Evolutionary conservation across 331 rosid species (phyloP).

Genomic region (Dryas integrifolia): DNA sequence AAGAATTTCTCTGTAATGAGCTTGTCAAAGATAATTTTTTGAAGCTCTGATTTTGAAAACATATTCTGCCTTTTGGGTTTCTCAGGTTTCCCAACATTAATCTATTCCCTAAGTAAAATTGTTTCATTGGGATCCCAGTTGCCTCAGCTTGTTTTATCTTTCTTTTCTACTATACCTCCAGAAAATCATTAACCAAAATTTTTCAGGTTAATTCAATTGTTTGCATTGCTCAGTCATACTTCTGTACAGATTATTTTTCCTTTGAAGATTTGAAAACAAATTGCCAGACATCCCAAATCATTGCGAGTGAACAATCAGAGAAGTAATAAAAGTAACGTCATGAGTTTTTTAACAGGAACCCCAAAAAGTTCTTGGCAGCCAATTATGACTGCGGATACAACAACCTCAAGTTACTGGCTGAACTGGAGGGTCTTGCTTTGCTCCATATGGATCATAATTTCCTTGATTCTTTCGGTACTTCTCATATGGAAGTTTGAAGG

Average conservation of each 20-base stretch:
- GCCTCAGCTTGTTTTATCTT: background rate
- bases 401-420: conserved; percentile 69
- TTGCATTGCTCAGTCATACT: too few species aligned
- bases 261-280: conserved; percentile 25
- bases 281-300: conserved; percentile 17
- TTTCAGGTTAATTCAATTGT: too few species aligned
- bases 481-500: conserved; percentile 58
- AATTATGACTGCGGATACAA: conserved; percentile 70
- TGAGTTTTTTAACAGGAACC: conserved; percentile 75
- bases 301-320: conserved; percentile 16
- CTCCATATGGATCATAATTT: conserved; percentile 49
- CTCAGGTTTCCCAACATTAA: background rate
- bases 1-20: background rate
- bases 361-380: conserved; percentile 80
- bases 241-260: background rate
- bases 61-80: conserved; percentile 16
- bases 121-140: conserved; percentile 8
- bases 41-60: background rate
- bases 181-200: background rate
- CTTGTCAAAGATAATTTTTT: background rate
- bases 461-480: conserved; percentile 43
- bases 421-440: conserved; percentile 86
- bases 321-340: conserved; percentile 29
- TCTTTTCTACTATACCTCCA: background rate
- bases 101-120: background rate